Base-by-base conservation (phyloP, 2,329 filamentous ascomycete genomes). In the Nannizziopsis barbatae region DNA sequence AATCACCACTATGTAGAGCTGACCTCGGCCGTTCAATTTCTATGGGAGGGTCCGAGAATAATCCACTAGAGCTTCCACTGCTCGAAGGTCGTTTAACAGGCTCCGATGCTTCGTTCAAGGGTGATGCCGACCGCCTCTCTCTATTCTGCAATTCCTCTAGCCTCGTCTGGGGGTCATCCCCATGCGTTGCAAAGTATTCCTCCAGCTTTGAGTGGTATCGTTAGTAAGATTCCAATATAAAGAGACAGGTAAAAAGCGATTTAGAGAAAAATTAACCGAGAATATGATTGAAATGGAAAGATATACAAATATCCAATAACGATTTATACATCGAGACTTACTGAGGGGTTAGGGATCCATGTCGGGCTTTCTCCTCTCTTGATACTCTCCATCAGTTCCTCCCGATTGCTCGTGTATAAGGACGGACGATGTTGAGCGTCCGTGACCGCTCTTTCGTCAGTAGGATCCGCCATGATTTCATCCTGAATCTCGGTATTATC, bases 1-100 rank as follows among this genome's bases (percentile, higher is more conserved):
- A 81, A 57, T 82, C 77, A 42, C 79, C 78, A 17, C 77, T 75
- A 60, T 81, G 79, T 50, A 82, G 61, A 40, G 79, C 77, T 30
- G 90, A 96, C 47, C 85, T 75, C 41, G 90, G 90, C 45, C 89
- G 77, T 63, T 89, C 83, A 53, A 94, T 90, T 54, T 79, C 76
- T 54, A 77, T 61, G 4, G 80, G 76, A 50, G 77, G 72, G 51
- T 71, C 70, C 40, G 76, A 56, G 5, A 14, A 52, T 30, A 32
- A 12, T 12, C 37, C 20, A 37, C 27, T 36, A 5, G 71, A 69
- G 50, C 68, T 65, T 36, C 72, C 67, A 40, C 65, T 62, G 14
- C 65, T 59, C 12, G 58, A 58, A 33, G 57, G 57, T 38, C 50
- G 53, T 52, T 49, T 50, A 4, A 52, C 53, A 15, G 53, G 53